Evolutionary conservation across 1,284 basidiomycete genomes (phyloP).

Genomic region (Fomitopsis schrenkii): DNA sequence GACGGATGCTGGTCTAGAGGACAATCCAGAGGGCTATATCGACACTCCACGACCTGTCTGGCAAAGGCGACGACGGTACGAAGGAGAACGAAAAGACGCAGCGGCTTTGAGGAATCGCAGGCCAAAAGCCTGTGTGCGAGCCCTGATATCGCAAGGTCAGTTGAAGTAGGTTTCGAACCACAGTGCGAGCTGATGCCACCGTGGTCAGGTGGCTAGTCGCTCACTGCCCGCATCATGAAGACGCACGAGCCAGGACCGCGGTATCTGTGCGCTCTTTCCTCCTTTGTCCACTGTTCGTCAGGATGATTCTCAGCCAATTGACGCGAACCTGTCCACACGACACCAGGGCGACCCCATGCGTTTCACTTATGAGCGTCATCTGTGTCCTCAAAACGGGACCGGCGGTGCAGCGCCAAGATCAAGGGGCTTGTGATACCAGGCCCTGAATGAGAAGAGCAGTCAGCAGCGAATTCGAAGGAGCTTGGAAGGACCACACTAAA

Average conservation of each 20-base stretch:
- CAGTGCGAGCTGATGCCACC: background rate
- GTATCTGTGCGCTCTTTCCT: background rate
- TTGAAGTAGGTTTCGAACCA: background rate
- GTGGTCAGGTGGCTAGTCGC: background rate
- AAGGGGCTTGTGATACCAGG: background rate
- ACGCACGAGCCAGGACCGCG: background rate
- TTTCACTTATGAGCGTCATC: background rate
- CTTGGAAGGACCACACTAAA: no score
- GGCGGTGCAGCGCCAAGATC: no score
- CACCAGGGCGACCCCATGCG: background rate
- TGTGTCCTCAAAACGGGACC: no score
- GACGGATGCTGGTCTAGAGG: background rate
- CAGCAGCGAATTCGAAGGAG: no score
- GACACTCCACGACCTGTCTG: background rate
- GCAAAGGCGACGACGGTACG: background rate
- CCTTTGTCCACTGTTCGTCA: background rate
- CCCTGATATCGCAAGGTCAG: background rate
- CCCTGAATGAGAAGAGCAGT: background rate
- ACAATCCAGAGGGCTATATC: background rate
- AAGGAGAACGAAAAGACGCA: background rate
- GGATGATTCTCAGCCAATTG: background rate
- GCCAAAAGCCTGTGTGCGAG: background rate
- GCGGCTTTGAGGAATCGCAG: background rate
- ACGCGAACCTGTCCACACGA: background rate
- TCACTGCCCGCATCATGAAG: background rate